Percentiles rank a stretch among this genome's conserved stretches.
Conservation (phyloP, 148 eudicot species). For the Beta vulgaris region DNA sequence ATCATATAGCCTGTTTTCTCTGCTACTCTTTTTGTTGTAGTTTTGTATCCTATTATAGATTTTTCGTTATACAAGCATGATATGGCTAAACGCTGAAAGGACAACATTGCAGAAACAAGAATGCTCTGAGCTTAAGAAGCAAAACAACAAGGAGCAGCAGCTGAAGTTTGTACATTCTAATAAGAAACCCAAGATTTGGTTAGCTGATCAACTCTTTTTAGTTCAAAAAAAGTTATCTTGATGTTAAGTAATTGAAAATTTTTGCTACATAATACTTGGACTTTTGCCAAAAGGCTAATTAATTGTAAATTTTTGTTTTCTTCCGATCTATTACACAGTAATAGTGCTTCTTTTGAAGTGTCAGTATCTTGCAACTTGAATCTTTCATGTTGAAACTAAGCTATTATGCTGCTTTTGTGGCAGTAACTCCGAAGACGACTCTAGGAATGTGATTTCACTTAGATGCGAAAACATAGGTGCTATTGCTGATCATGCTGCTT, state of each 20-base stretch:
- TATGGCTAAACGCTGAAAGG: neutral
- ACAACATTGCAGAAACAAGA: conserved; percentile 57
- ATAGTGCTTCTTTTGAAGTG: neutral
- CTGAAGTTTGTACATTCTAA: conserved; percentile 35
- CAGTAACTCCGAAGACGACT: conserved; percentile 42
- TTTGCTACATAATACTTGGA: neutral
- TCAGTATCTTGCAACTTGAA: no score
- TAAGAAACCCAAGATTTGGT: conserved; percentile 44
- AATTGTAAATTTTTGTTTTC: neutral
- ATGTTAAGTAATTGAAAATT: neutral
- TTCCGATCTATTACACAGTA: neutral
- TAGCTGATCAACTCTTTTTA: conserved; percentile 22
- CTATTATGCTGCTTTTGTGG: conserved; percentile 25
- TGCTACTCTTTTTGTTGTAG: neutral
- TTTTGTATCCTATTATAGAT: neutral
- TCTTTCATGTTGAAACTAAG: conserved; percentile 5
- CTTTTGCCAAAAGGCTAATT: neutral
- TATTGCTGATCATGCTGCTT: conserved; percentile 25
- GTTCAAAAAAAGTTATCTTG: neutral
- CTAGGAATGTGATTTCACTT: conserved; percentile 26
- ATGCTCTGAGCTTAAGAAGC: conserved; percentile 57
- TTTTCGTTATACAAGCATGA: no score
- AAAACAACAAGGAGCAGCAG: conserved; percentile 56
- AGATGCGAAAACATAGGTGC: conserved; percentile 32
- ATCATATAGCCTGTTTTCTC: neutral